Percentiles rank a stretch among this genome's conserved stretches.
Conservation (phyloP, 345 rosid genomes). For the Litchi chinensis region DNA sequence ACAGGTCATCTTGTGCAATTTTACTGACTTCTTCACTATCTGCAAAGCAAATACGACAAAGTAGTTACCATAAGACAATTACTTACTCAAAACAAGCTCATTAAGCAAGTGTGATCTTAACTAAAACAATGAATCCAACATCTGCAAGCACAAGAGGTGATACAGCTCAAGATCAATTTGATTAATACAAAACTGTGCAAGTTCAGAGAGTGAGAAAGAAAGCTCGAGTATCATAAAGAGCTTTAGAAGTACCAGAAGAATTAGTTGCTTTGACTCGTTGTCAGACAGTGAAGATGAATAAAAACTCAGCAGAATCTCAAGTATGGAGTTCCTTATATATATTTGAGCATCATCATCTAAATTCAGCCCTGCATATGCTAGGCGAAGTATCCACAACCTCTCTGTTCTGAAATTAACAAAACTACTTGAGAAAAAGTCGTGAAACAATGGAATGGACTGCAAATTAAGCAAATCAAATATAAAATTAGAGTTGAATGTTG, state of each 20-base stretch:
- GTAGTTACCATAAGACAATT: neutral
- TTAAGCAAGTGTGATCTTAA: neutral
- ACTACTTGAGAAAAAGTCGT: conserved; percentile 59
- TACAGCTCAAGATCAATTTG: neutral
- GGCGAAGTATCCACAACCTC: conserved; percentile 84
- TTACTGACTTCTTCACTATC: conserved; percentile 70
- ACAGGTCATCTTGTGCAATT: conserved; percentile 56
- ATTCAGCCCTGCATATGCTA: conserved; percentile 69
- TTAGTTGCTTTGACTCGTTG: conserved; percentile 70
- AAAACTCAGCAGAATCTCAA: conserved; percentile 69
- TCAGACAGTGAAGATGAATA: conserved; percentile 73
- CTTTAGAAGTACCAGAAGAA: conserved; percentile 67
- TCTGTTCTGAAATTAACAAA: conserved; percentile 72
- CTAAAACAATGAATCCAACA: neutral
- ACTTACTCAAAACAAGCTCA: neutral
- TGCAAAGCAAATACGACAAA: conserved; percentile 42
- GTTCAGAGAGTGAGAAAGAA: neutral
- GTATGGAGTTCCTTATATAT: conserved; percentile 52
- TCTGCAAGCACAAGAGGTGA: neutral
- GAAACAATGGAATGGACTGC: conserved; percentile 78
- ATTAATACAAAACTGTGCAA: neutral
- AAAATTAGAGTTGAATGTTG: conserved; percentile 22
- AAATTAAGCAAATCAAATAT: conserved; percentile 34
- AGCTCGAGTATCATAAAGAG: conserved; percentile 3
- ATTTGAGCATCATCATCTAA: conserved; percentile 71